These are phyloP conservation scores for Chlorella sp. DNA, from an alignment of 139 green algal genomes.

Conservation along the genomic window DNA sequence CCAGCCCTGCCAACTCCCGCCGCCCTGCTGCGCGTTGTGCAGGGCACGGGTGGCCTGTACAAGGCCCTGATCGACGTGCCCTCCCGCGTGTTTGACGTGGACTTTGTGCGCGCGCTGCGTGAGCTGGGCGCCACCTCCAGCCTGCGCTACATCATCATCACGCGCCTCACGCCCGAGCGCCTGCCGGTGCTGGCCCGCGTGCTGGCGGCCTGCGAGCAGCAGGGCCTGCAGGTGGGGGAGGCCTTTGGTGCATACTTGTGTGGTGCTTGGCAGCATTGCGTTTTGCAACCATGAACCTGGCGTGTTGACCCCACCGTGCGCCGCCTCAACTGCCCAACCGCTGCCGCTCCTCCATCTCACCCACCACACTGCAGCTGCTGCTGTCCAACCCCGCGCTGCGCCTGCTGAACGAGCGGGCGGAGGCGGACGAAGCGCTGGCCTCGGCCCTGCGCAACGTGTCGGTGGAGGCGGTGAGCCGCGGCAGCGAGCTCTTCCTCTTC, in stretches of 20 bases:
- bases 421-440: slow-evolving; percentile 5
- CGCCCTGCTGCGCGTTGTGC: background rate
- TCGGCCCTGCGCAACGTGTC: slow-evolving; percentile 4
- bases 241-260: too few relatives aligned
- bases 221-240: slow-evolving; percentile 42
- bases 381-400: slow-evolving; percentile 82
- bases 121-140: slow-evolving; percentile 21
- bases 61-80: slow-evolving; percentile 83
- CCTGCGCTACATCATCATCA: slow-evolving; percentile 82
- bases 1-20: background rate
- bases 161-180: slow-evolving; percentile 86
- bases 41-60: slow-evolving; percentile 25
- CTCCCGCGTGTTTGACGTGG: slow-evolving; percentile 68
- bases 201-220: slow-evolving; percentile 47
- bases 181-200: slow-evolving; percentile 74
- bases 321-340: too few relatives aligned
- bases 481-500: slow-evolving; percentile 27
- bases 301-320: too few relatives aligned
- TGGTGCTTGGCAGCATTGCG: too few relatives aligned
- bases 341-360: too few relatives aligned
- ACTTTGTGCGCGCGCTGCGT: slow-evolving; percentile 60
- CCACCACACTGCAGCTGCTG: slow-evolving; percentile 48
- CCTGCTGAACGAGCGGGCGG: slow-evolving; percentile 52
- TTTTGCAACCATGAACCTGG: too few relatives aligned
- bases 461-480: slow-evolving; percentile 16